Conservation (phyloP, 352 stramenopile species). For the Pythium aquatile region DNA sequence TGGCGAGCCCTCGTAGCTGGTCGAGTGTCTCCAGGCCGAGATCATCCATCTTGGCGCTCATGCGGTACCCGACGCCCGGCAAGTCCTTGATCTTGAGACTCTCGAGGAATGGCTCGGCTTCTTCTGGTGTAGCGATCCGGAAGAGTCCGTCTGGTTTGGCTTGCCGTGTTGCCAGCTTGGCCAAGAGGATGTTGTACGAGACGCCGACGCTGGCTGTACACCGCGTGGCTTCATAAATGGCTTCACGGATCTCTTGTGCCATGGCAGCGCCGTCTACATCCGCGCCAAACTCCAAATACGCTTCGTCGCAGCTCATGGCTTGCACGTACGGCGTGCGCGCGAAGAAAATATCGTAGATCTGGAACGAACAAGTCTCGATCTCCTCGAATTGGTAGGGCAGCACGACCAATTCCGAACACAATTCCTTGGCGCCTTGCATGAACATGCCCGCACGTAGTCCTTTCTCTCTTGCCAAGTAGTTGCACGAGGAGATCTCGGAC, state of each 20-base stretch:
- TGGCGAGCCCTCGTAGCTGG: conserved; percentile 56
- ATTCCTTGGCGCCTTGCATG: conserved; percentile 87
- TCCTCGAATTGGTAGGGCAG: conserved; percentile 93
- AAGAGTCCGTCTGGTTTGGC: conserved; percentile 92
- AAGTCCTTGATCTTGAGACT: conserved; percentile 70
- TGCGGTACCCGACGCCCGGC: conserved; percentile 75
- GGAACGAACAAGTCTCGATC: conserved; percentile 88
- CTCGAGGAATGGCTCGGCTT: conserved; percentile 64
- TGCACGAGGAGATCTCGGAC: conserved; percentile 94
- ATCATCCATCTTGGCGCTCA: conserved; percentile 64
- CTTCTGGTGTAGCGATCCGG: conserved; percentile 39
- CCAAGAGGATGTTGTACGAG: conserved; percentile 92
- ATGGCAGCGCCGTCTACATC: conserved; percentile 66
- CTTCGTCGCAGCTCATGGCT: conserved; percentile 96
- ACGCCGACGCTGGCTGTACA: conserved; percentile 94
- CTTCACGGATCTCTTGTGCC: conserved; percentile 57
- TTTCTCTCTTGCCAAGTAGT: conserved; percentile 92
- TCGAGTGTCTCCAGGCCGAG: conserved; percentile 59
- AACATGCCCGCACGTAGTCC: conserved; percentile 94
- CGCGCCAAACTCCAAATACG: conserved; percentile 87
- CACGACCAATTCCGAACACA: conserved; percentile 92
- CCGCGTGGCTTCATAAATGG: conserved; percentile 75
- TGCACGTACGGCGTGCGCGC: conserved; percentile 87
- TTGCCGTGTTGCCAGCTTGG: conserved; percentile 91
- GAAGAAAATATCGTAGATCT: conserved; percentile 93